A percentile compares a stretch with the other conserved stretches of the same genome.
These are phyloP conservation scores for Picea sitchensis DNA, from an alignment of 75 land plant genomes.

Conservation along the genomic window DNA sequence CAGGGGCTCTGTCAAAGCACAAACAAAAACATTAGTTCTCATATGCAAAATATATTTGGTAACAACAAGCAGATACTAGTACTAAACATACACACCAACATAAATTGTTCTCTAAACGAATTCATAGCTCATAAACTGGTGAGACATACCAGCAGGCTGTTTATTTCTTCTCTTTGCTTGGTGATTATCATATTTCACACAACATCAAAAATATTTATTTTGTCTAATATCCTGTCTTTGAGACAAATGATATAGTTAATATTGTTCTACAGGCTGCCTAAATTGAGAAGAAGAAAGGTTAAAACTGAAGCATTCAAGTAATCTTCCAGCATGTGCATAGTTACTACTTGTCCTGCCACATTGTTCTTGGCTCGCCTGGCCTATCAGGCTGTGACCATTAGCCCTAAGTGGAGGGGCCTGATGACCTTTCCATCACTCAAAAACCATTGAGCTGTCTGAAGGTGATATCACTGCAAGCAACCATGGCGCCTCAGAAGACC, in stretches of 20 bases:
- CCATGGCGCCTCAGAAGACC: no score
- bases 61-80: not conserved
- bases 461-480: no score
- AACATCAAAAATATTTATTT: not conserved
- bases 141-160: not conserved
- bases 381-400: no score
- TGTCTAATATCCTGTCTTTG: not conserved
- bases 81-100: not conserved
- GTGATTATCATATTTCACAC: not conserved
- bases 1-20: constrained; percentile 32
- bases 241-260: not conserved
- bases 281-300: not conserved
- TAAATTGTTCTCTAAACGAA: not conserved
- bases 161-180: not conserved
- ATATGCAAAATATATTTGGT: not conserved
- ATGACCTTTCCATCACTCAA: no score
- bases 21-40: not conserved
- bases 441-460: no score
- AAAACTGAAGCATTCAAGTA: no score
- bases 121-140: not conserved
- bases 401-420: no score
- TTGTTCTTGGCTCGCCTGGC: no score
- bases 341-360: no score
- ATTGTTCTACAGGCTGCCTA: not conserved
- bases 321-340: no score